Evolutionary conservation across 1,139 yeast genomes (phyloP).

Genomic region (Zhuliangozyma blackwelliae): DNA sequence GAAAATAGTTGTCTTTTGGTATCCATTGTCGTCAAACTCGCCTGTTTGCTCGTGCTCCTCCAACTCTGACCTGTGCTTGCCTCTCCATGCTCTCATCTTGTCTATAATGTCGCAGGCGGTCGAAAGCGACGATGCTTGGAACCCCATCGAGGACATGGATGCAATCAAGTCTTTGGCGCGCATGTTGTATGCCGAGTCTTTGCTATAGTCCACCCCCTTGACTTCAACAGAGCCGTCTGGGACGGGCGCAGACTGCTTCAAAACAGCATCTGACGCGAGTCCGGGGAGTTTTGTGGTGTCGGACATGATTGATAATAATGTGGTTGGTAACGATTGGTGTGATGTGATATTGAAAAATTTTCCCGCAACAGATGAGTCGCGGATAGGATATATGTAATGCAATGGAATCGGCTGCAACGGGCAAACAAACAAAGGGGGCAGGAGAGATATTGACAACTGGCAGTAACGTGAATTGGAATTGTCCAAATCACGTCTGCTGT

Average conservation of each 20-base stretch:
- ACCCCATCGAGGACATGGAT: conserved; percentile 95
- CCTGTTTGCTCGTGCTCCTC: conserved; percentile 72
- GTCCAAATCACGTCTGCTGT: too few relatives aligned
- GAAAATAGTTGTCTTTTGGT: conserved; percentile 83
- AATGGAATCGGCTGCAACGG: too few relatives aligned
- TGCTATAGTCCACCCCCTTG: conserved; percentile 82
- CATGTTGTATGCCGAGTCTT: conserved; percentile 64
- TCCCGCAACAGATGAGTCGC: too few relatives aligned
- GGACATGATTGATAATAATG: conserved; percentile 1
- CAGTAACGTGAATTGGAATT: too few relatives aligned
- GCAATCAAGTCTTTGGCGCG: conserved; percentile 71
- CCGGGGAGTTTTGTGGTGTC: conserved; percentile 41
- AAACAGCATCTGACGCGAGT: conserved; percentile 81
- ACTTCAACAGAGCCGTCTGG: conserved; percentile 77
- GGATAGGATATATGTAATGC: too few relatives aligned
- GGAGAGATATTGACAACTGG: too few relatives aligned
- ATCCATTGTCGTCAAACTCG: conserved; percentile 74
- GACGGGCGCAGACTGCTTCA: conserved; percentile 80
- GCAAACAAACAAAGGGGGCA: too few relatives aligned
- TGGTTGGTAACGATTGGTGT: too few relatives aligned
- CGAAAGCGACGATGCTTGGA: conserved; percentile 85
- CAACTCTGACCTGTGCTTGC: conserved; percentile 59
- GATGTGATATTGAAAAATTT: too few relatives aligned
- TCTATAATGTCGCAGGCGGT: conserved; percentile 88
- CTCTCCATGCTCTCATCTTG: conserved; percentile 91